These are phyloP conservation scores for Pharnaceum exiguum DNA, from an alignment of 148 eudicot genomes.

Conservation along the genomic window DNA sequence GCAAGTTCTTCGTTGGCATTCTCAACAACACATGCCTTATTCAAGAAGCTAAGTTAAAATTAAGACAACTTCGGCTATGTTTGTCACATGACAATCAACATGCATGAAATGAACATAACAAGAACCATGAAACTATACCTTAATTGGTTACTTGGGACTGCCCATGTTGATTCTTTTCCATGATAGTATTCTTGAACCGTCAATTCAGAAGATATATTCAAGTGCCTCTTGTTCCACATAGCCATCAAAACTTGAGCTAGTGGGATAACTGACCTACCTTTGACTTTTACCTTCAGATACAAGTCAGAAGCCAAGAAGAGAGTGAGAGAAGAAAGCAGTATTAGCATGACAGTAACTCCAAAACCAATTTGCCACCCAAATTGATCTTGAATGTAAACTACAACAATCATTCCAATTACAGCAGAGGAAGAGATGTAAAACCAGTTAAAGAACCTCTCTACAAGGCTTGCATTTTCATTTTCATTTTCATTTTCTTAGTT, in stretches of 20 bases:
- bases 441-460: conserved; percentile 50
- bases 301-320: conserved; percentile 55
- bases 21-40: conserved; percentile 49
- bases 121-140: conserved; percentile 36
- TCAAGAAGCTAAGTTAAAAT: conserved; percentile 34
- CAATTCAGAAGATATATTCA: conserved; percentile 11
- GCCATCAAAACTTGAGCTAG: conserved; percentile 46
- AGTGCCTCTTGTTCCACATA: conserved; percentile 33
- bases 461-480: conserved; percentile 3
- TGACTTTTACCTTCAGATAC: conserved; percentile 38
- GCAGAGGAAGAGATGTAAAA: conserved; percentile 31
- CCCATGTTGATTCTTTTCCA: conserved; percentile 27
- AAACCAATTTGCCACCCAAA: conserved; percentile 67
- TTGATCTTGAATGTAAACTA: conserved; percentile 64
- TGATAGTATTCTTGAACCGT: conserved; percentile 18
- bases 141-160: conserved; percentile 36
- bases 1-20: conserved; percentile 26
- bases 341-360: conserved; percentile 46
- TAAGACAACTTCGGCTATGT: background rate
- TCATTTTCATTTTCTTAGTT: background rate
- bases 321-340: conserved; percentile 37
- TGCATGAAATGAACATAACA: background rate
- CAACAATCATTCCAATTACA: conserved; percentile 33
- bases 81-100: too few relatives aligned
- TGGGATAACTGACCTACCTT: conserved; percentile 33